Evolutionary conservation across 495 filamentous ascomycete genomes (phyloP), one percentile per base, ranked within the genome.

Genomic region (Aspergillus taichungensis): DNA sequence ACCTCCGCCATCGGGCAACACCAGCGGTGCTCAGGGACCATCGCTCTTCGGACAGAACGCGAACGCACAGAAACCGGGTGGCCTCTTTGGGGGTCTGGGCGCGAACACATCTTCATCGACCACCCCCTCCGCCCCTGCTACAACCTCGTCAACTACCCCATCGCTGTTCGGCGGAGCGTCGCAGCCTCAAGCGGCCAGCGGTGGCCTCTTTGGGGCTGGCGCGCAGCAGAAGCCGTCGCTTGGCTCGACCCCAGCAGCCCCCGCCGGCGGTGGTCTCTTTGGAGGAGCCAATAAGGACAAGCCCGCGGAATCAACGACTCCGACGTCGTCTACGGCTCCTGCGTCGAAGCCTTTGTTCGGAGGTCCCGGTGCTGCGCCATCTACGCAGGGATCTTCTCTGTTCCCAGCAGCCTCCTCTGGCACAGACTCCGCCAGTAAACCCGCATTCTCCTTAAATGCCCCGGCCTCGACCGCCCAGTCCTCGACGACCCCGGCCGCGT

Each of bases 1-100:
- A 30, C 77, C 76, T 50, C 80, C 80, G 13, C 79, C 79, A 7
- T 54, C 57, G 37, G 57, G 61, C 54, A 49, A 47, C 49, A 30
- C 62, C 30, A 34, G 18, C 18, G 18, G 53, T 29, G 52, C 49
- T n/a, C 51, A 61, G 37, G 44, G 52, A n/a, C 54, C 47, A 29
- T 50, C 61, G 11, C 40, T 60, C 8, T 64, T 64, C 43, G 53
- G 58, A 31, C 61, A 59, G 37, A 30, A 40, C 7, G 62, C 49
- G 37, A 30, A 40, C 7, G 62, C 49, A 41, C 57, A 63, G 29
- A 69, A 68, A 38, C 36, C 67, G 8, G 56, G 60, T 28, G 47
- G 48, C 46, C 52, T 68, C 0, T 72, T 72, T 50, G 64, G 61
- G 29, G 45, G 36, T 9, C 13, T 52, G 59, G 62, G 54, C 40